These are phyloP conservation scores for Citeromyces nyonsensis DNA, from an alignment of 805 yeast species.

Conservation along the genomic window DNA sequence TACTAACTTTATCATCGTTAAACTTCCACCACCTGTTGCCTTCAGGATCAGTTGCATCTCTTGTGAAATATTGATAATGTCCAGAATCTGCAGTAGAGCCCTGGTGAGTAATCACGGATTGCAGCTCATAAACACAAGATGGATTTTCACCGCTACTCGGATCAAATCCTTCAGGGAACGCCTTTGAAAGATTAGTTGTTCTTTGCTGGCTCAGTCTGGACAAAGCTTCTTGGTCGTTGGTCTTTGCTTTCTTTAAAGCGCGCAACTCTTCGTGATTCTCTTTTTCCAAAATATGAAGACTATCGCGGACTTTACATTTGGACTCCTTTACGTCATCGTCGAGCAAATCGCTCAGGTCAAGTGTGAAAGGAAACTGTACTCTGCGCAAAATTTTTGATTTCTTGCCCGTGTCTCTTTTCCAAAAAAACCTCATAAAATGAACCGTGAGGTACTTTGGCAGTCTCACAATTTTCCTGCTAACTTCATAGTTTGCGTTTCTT, in stretches of 20 bases:
- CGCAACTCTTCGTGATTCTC: slow-evolving; percentile 57
- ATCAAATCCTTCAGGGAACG: slow-evolving; percentile 29
- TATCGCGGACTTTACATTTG: slow-evolving; percentile 62
- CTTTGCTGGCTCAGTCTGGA: slow-evolving; percentile 33
- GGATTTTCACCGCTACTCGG: slow-evolving; percentile 62
- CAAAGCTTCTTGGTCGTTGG: slow-evolving; percentile 22
- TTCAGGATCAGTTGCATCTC: slow-evolving; percentile 44
- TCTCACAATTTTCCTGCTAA: slow-evolving; percentile 45
- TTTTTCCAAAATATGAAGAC: slow-evolving; percentile 61
- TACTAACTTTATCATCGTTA: slow-evolving; percentile 79
- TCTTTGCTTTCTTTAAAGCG: slow-evolving; percentile 51
- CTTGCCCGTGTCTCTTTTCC: slow-evolving; percentile 85
- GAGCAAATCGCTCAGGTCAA: slow-evolving; percentile 76
- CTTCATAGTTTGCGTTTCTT: slow-evolving; percentile 55
- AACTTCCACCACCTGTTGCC: slow-evolving; percentile 88
- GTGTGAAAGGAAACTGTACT: slow-evolving; percentile 88
- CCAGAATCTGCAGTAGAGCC: slow-evolving; percentile 97
- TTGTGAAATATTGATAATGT: slow-evolving; percentile 85
- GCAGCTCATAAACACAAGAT: slow-evolving; percentile 72
- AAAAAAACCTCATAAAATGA: slow-evolving; percentile 87
- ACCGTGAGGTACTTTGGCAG: slow-evolving; percentile 82
- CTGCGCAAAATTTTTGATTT: slow-evolving; percentile 89
- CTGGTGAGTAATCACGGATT: slow-evolving; percentile 78
- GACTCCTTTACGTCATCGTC: slow-evolving; percentile 60
- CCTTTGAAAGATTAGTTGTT: slow-evolving; percentile 23